Evolutionary conservation across 306 rosid genomes (phyloP), one percentile per base, ranked within the genome.

Genomic region (Inga laurina): DNA sequence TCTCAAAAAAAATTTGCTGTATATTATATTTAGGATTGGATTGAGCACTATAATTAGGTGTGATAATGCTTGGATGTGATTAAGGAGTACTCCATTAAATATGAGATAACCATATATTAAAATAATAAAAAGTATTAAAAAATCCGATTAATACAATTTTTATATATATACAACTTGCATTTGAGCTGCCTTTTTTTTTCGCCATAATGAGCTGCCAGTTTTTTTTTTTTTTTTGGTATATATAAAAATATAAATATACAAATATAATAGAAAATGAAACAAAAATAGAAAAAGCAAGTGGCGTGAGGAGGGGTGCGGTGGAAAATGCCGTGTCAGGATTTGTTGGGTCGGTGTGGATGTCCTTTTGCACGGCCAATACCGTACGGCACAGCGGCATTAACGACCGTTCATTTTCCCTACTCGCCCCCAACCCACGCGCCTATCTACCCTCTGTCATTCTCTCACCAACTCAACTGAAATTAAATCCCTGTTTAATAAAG

Each of bases 351-450:
- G 87, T 81, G 85, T 4, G 21, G 0, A 14, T 84, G 90, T 87
- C 87, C 85, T 21, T 87, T 78, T 84, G 90, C 84, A 87, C 90
- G 87, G 81, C 32, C 32, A 87, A 83, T 79, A 80, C 46, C 46
- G 87, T 87, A 87, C 89, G 89, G 81, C 48, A 1, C 4, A 68
- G 57, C 79, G 81, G 66, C 65, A 83, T 24, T 16, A n/a, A 4
- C 74, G 49, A 71, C 56, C 18, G 54, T 75, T 24, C 39, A 43
- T 16, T 39, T 39, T 59, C 15, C 67, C 51, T 41, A 62, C 77
- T 72, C 75, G 78, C 82, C 69, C 66, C 82, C 79, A 75, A 77
- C 0, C 54, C 79, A 65, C 87, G 75, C 87, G 65, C 39, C 19
- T 52, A 0, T 6, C 34, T 21, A 0, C 16, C 8, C 8, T 19